phyloP scores from a whole-genome alignment of 345 rosid genomes.

The Reutealis trisperma region DNA sequence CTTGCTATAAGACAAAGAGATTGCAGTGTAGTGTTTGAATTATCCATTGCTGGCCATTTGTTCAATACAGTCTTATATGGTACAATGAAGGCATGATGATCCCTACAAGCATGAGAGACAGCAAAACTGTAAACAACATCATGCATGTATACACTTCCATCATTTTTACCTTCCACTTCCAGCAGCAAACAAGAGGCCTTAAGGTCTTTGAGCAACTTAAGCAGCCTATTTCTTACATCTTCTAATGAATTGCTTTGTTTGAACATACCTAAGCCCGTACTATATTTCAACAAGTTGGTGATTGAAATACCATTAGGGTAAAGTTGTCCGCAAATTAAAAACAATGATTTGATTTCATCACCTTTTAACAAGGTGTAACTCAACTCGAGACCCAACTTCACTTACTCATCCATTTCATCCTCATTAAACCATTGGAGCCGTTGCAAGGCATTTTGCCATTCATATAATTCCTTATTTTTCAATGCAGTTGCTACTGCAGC shows the following conservation, averaged over 20 bases:
- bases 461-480: not conserved
- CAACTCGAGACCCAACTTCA: no score
- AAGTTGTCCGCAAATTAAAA: no score
- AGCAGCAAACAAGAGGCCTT: conserved; percentile 28
- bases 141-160: conserved; percentile 10
- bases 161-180: not conserved
- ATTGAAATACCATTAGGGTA: no score
- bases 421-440: not conserved
- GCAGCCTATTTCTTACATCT: conserved; percentile 18
- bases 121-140: conserved; percentile 36
- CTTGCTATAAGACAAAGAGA: not conserved
- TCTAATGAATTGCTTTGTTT: not conserved
- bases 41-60: not conserved
- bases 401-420: no score
- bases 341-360: no score
- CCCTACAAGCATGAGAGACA: conserved; percentile 13
- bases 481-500: conserved; percentile 4
- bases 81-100: not conserved
- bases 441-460: conserved; percentile 17
- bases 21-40: not conserved
- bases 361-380: no score
- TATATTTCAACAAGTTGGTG: no score
- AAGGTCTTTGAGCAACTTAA: conserved; percentile 21
- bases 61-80: not conserved
- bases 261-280: no score